Percentiles rank a stretch among this genome's conserved stretches.
These are phyloP conservation scores for Blastocystis hominis DNA, from an alignment of 352 stramenopile genomes.

Conservation along the genomic window DNA sequence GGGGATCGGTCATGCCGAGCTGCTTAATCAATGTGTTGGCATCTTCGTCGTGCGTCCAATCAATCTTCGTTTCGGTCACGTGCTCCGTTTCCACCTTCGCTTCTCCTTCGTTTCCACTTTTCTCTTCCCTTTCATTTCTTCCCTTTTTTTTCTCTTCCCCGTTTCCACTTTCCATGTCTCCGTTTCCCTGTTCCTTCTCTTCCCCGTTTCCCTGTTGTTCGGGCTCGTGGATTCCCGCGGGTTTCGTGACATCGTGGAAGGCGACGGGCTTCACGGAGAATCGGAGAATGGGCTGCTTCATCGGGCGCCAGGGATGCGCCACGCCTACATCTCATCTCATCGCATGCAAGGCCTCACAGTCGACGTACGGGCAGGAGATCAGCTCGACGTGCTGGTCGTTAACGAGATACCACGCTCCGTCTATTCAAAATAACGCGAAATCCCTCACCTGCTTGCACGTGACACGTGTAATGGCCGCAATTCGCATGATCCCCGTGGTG, in stretches of 20 bases:
- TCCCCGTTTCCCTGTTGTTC: background rate
- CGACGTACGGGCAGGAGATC: conserved; percentile 39
- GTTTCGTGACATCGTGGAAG: background rate
- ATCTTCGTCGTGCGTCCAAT: no score
- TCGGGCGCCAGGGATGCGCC: conserved; percentile 2
- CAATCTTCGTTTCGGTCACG: no score
- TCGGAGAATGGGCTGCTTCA: background rate
- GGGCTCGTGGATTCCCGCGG: background rate
- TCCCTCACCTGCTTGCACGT: background rate
- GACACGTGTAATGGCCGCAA: conserved; percentile 41
- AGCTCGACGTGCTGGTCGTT: conserved; percentile 29
- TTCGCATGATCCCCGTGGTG: conserved; percentile 29
- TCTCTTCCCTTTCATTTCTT: background rate
- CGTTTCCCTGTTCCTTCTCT: background rate
- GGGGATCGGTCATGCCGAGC: no score
- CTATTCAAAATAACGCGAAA: background rate
- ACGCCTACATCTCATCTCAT: background rate
- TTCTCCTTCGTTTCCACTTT: no score
- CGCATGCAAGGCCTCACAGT: background rate
- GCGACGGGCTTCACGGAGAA: background rate
- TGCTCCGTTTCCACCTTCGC: no score
- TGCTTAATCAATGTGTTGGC: no score
- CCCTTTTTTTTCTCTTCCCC: background rate
- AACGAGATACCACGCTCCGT: background rate
- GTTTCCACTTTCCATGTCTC: background rate